phyloP scores from a whole-genome alignment of 1,284 basidiomycete species.

The Sanghuangporus weigelae region DNA sequence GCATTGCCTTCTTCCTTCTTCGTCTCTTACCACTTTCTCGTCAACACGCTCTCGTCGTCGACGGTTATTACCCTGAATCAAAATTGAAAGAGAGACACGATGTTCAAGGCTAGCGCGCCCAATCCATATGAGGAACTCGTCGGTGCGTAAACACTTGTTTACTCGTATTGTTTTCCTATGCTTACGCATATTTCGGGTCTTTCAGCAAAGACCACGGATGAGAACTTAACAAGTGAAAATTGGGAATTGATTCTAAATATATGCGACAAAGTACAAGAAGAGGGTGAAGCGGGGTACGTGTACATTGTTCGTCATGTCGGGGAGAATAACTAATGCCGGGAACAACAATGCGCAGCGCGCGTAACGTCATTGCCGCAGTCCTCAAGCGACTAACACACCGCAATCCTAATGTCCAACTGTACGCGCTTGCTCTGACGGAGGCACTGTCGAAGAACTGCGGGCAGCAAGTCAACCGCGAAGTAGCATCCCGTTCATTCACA shows the following conservation, averaged over 20 bases:
- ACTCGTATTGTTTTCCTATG: not conserved
- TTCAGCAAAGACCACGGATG: conserved; percentile 88
- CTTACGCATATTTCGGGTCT: conserved; percentile 5
- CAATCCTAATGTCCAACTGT: conserved; percentile 95
- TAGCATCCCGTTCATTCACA: conserved; percentile 89
- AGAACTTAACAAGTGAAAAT: conserved; percentile 90
- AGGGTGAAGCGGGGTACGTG: conserved; percentile 75
- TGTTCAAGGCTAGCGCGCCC: conserved; percentile 60
- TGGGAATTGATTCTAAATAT: conserved; percentile 94
- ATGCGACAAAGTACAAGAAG: conserved; percentile 94
- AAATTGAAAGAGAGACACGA: conserved; percentile 25
- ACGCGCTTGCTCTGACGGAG: conserved; percentile 84
- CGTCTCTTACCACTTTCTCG: not conserved
- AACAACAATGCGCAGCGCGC: conserved; percentile 58
- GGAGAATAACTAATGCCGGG: not conserved
- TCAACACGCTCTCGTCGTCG: not conserved
- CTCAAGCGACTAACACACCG: conserved; percentile 91
- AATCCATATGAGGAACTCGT: conserved; percentile 95
- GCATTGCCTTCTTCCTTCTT: not conserved
- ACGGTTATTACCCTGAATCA: not conserved
- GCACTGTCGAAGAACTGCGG: conserved; percentile 91
- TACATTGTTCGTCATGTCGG: conserved; percentile 1
- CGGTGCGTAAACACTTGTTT: conserved; percentile 46
- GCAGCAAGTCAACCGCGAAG: conserved; percentile 77
- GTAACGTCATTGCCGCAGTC: conserved; percentile 79